Conservation (phyloP, 208 protist species). For the Leishmania martiniquensis region DNA sequence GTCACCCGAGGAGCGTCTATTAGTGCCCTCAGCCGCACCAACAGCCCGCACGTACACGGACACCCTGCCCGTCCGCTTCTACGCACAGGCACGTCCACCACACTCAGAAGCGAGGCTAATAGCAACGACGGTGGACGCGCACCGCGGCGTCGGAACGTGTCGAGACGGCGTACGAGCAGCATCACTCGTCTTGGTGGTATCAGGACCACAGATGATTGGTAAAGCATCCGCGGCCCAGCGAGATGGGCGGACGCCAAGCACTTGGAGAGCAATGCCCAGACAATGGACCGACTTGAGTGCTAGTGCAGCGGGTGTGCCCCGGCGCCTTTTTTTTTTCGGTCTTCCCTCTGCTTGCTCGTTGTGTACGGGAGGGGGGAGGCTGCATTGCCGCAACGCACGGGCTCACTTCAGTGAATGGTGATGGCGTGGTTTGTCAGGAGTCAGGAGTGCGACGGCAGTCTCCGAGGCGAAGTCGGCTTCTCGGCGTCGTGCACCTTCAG, state of each 20-base stretch:
- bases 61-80: constrained; percentile 28
- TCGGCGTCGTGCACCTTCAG: neutral
- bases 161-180: constrained; percentile 32
- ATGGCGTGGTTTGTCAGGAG: too few species aligned
- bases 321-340: too few species aligned
- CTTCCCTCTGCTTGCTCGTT: too few species aligned
- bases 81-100: constrained; percentile 20
- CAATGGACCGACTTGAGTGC: too few species aligned
- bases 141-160: constrained; percentile 14
- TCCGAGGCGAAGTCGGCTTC: too few species aligned
- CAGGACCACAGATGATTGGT: constrained; percentile 46
- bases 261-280: neutral
- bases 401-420: too few species aligned
- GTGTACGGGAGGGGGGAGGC: too few species aligned
- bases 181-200: constrained; percentile 38
- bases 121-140: constrained; percentile 25
- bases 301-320: too few species aligned
- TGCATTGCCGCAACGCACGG: too few species aligned
- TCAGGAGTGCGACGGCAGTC: too few species aligned
- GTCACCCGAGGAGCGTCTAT: constrained; percentile 21
- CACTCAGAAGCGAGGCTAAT: constrained; percentile 21
- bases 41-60: constrained; percentile 34
- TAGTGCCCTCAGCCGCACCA: constrained; percentile 42
- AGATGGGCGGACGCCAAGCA: neutral
- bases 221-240: neutral